Evolutionary conservation across 2,329 filamentous ascomycete species (phyloP), one percentile per base, ranked within the genome.

Genomic region (Colletotrichum sp.): DNA sequence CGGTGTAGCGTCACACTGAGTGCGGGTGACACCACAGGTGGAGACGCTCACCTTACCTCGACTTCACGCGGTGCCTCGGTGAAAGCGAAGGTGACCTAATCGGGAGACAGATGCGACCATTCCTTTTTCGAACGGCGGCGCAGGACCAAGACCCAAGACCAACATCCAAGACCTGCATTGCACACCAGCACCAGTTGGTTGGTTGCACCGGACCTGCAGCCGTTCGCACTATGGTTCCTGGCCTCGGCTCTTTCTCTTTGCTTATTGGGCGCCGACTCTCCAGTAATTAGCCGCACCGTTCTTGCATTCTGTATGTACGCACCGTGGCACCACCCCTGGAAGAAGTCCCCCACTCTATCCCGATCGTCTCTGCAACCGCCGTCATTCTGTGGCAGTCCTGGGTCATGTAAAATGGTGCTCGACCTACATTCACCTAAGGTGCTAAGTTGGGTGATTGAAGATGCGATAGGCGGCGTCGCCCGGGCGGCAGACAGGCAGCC

Each of bases 21-120:
- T 52, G 43, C 12, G 43, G 48, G 55, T 43, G 18, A 43, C 34
- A 69, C 34, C 66, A 15, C 10, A n/a, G 27, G 52, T 43, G 55
- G 55, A 18, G 30, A 7, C 1, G 13, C 43, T 67, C 66, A 69
- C 34, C 66, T 69, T 69, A 48, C 22, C 66, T 69, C 18, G 25
- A 60, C 55, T 18, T 62, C 39, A 70, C 34, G 7, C 36, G 4
- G 25, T 43, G 15, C 28, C 60, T 71, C 68, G 68, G 68, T 68
- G 66, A 73, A 18, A 16, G 28, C 56, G 6, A 56, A 62, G 72
- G 56, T 43, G 69, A 64, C 34, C 72, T 56, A 72, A 61, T 72
- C 72, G 62, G 69, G 72, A 36, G 52, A 72, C 48, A 28, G 28
- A 73, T 58, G n/a, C 62, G 56, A 73, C 70, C n/a, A 58, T 73